A percentile compares a stretch with the other conserved stretches of the same genome.
These are phyloP conservation scores for Cercospora sesami DNA, from an alignment of 2,329 filamentous ascomycete species.

Conservation along the genomic window DNA sequence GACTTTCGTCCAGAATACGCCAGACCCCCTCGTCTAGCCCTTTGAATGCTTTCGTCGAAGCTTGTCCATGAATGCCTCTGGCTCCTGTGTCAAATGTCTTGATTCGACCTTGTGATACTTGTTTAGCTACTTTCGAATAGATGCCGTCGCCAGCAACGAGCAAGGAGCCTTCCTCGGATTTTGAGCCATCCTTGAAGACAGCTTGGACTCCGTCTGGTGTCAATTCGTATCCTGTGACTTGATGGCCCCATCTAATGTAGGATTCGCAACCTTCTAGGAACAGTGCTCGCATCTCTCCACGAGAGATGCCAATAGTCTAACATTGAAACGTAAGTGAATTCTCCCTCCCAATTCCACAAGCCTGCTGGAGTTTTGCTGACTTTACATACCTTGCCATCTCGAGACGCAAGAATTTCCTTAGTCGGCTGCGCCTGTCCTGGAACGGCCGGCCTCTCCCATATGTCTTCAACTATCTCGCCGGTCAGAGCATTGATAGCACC, in stretches of 20 bases:
- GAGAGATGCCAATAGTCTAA: slow-evolving; percentile 60
- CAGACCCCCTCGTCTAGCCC: slow-evolving; percentile 65
- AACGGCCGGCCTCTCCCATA: slow-evolving; percentile 9
- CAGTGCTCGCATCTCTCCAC: slow-evolving; percentile 62
- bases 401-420: slow-evolving; percentile 46
- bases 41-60: slow-evolving; percentile 62
- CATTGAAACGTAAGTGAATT: background rate
- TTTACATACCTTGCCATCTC: slow-evolving; percentile 49
- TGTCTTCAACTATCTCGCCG: slow-evolving; percentile 42
- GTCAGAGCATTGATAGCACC: slow-evolving; percentile 55
- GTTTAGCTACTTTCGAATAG: slow-evolving; percentile 60
- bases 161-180: slow-evolving; percentile 59
- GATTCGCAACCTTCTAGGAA: slow-evolving; percentile 60
- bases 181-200: slow-evolving; percentile 61
- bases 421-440: slow-evolving; percentile 23
- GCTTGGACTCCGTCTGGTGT: slow-evolving; percentile 56
- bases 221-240: slow-evolving; percentile 60
- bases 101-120: slow-evolving; percentile 58
- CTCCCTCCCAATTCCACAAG: background rate
- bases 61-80: slow-evolving; percentile 65
- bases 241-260: slow-evolving; percentile 56
- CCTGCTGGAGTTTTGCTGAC: background rate
- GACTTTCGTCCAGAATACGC: slow-evolving; percentile 52
- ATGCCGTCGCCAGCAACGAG: slow-evolving; percentile 64
- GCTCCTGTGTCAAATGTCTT: slow-evolving; percentile 66